Percentiles rank a stretch among this genome's conserved stretches.
Conservation (phyloP, 164 flowering plant genomes). For the Kingdonia uniflora region DNA sequence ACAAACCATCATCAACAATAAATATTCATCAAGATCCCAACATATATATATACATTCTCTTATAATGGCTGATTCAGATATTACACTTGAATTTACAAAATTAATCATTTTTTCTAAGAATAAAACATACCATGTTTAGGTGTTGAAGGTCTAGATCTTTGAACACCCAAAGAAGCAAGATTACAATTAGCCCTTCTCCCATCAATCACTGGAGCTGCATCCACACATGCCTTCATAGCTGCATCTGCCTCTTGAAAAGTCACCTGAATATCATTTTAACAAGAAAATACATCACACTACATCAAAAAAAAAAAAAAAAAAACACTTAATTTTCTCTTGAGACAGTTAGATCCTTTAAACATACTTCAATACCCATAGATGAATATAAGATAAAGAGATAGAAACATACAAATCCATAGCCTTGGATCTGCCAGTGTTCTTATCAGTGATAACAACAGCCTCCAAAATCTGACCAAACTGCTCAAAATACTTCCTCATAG, state of each 20-base stretch:
- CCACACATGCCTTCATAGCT: slow-evolving; percentile 85
- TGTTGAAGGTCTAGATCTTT: slow-evolving; percentile 82
- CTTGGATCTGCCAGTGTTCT: slow-evolving; percentile 87
- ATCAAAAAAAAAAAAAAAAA: background rate
- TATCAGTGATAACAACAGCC: slow-evolving; percentile 92
- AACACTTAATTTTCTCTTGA: background rate
- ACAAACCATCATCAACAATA: background rate
- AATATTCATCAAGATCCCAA: background rate
- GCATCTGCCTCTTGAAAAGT: slow-evolving; percentile 83
- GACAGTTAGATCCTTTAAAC: too few species aligned
- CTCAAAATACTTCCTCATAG: slow-evolving; percentile 82
- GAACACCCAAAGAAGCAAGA: slow-evolving; percentile 88
- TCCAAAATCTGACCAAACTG: slow-evolving; percentile 94
- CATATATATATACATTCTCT: too few species aligned
- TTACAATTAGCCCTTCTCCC: slow-evolving; percentile 98
- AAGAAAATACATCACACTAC: background rate
- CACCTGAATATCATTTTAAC: too few species aligned
- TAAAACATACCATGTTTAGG: slow-evolving; percentile 75
- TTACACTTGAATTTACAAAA: too few species aligned
- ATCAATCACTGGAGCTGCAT: slow-evolving; percentile 89
- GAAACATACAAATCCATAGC: slow-evolving; percentile 84
- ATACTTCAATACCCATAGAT: too few species aligned
- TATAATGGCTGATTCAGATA: too few species aligned
- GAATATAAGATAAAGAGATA: background rate
- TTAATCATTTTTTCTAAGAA: too few species aligned